Evolutionary conservation across 176 grass and related monocot species (phyloP), one percentile per base, ranked within the genome.

Genomic region (Rhynchospora tenuis): DNA sequence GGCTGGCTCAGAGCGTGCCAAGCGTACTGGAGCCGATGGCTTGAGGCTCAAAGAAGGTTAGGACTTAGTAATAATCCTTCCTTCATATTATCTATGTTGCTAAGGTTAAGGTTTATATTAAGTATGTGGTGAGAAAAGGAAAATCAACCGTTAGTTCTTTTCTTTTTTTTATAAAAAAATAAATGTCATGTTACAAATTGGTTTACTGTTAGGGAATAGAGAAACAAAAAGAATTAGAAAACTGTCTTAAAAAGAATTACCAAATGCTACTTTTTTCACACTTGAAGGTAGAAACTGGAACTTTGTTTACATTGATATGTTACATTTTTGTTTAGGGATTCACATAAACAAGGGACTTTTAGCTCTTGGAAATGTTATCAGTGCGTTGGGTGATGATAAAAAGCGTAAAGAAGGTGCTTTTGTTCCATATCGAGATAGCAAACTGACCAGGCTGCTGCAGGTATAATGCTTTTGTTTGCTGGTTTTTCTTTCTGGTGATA

Each of bases 21-120:
- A 90, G 63, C 85, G 89, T 85, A 90, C 89, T 10, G 89, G 89
- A 29, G 89, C 85, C n/a, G 89, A 90, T 85, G 89, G 89, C 3
- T 75, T 90, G 22, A 69, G 89, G 44, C 82, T 90, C 20, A 90
- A 90, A 85, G 89, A 90, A 87, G 89, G 89, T 87, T 22, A 57
- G 20, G 6, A 59, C 45, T 29, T 12, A 38, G 74, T 69, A 51
- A 51, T 85, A 33, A 10, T 73, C 10, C 13, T 79, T 64, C n/a
- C 51, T 0, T 73, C n/a, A 6, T 55, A 20, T 62, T 47, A 7
- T 56, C 0, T 56, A 71, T 80, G 16, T 24, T 10, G 51, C 43
- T 75, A 75, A 5, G 47, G 45, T 22, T 10, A 27, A 24, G 59
- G 45, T 52, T 74, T 74, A 26, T 52, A 28, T 51, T 75, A 75